Conservation (phyloP, 1,284 basidiomycete species). For the Cutaneotrichosporon dermatis region DNA sequence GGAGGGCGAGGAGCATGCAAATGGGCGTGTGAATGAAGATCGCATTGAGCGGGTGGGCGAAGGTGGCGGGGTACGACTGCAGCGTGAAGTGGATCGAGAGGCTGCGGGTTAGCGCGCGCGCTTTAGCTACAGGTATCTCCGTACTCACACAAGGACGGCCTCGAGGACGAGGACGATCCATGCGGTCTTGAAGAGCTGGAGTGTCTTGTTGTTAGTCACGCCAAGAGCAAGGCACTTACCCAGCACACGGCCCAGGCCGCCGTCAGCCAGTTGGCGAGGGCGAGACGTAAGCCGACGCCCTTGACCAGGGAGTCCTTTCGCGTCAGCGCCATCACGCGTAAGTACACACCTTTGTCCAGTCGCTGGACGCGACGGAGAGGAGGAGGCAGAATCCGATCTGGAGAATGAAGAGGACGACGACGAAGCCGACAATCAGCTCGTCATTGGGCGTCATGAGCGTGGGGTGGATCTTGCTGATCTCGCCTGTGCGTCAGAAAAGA, state of each 20-base stretch:
- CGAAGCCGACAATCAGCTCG: slow-evolving; percentile 62
- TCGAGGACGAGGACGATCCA: slow-evolving; percentile 44
- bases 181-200: slow-evolving; percentile 45
- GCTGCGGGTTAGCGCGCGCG: slow-evolving; percentile 15
- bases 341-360: slow-evolving; percentile 67
- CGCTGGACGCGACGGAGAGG: slow-evolving; percentile 63
- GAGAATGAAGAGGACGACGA: slow-evolving; percentile 51
- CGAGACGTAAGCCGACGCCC: slow-evolving; percentile 71
- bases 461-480: slow-evolving; percentile 58
- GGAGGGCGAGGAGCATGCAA: slow-evolving; percentile 52
- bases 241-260: slow-evolving; percentile 77
- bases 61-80: slow-evolving; percentile 38
- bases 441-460: slow-evolving; percentile 69
- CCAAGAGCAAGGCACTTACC: slow-evolving; percentile 50
- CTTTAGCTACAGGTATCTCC: too few species aligned
- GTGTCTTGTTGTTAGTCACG: slow-evolving; percentile 25
- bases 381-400: slow-evolving; percentile 72
- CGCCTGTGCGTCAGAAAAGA: slow-evolving; percentile 44
- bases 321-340: neutral
- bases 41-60: slow-evolving; percentile 51
- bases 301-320: slow-evolving; percentile 61
- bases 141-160: slow-evolving; percentile 42
- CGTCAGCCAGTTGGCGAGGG: slow-evolving; percentile 75
- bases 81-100: slow-evolving; percentile 46
- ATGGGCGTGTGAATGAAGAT: slow-evolving; percentile 53